Evolutionary conservation across 2,329 filamentous ascomycete genomes (phyloP).

Genomic region (Sordariomycetes sp.): DNA sequence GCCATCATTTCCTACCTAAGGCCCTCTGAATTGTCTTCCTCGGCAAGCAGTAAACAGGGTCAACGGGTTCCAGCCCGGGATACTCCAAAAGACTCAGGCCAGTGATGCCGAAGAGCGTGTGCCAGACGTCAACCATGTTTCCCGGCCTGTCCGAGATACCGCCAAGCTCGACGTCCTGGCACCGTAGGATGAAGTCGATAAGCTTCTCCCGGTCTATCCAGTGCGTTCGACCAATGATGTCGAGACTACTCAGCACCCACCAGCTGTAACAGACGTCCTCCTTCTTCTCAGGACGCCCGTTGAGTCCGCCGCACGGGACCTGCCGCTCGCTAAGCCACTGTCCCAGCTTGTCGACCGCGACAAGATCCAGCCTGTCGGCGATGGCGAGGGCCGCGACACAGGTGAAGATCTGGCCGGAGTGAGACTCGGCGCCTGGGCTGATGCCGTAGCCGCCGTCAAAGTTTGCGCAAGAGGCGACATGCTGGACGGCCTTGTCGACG

Average conservation of each 20-base stretch:
- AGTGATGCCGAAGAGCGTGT: constrained; percentile 80
- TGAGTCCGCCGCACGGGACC: constrained; percentile 73
- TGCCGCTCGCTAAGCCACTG: constrained; percentile 92
- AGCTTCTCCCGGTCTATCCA: constrained; percentile 87
- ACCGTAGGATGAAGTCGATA: constrained; percentile 68
- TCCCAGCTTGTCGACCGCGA: constrained; percentile 70
- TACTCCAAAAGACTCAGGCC: constrained; percentile 76
- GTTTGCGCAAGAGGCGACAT: constrained; percentile 76
- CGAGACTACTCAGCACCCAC: constrained; percentile 91
- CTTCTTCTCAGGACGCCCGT: constrained; percentile 86
- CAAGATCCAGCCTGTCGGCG: constrained; percentile 65
- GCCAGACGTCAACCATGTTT: constrained; percentile 95
- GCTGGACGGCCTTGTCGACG: constrained; percentile 63
- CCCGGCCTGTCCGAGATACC: constrained; percentile 85
- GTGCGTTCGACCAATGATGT: constrained; percentile 75
- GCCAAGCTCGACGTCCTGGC: constrained; percentile 74
- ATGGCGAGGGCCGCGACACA: constrained; percentile 83
- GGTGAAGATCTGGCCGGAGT: constrained; percentile 91
- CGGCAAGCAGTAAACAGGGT: constrained; percentile 81
- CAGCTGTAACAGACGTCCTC: constrained; percentile 98
- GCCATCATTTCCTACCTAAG: constrained; percentile 19
- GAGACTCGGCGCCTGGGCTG: constrained; percentile 80
- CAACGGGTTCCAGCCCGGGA: constrained; percentile 63
- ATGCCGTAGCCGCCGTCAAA: constrained; percentile 92
- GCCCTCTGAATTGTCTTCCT: constrained; percentile 49